Evolutionary conservation across 805 yeast genomes (phyloP).

Genomic region (Yarrowia sp.): DNA sequence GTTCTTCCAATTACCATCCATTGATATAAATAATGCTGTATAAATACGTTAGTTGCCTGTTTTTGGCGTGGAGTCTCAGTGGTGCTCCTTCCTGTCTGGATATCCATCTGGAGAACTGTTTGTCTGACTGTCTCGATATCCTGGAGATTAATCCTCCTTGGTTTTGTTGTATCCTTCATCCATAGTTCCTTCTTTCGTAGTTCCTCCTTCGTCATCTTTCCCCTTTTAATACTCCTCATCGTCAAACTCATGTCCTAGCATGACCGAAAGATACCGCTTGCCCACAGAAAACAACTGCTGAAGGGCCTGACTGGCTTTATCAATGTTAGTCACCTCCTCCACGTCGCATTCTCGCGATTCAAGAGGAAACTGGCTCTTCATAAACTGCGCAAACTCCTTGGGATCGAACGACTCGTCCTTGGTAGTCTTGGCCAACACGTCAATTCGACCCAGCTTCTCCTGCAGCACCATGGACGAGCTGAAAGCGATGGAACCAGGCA

Average conservation of each 20-base stretch:
- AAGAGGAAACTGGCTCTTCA: constrained; percentile 11
- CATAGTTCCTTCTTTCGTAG: too few species aligned
- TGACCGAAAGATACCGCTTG: neutral
- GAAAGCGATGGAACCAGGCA: constrained; percentile 9
- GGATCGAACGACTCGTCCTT: constrained; percentile 11
- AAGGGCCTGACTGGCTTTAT: constrained; percentile 6
- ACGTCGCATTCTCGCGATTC: constrained; percentile 16
- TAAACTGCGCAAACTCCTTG: neutral
- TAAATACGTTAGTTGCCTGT: constrained; percentile 19
- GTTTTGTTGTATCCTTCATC: too few species aligned
- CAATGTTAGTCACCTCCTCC: neutral
- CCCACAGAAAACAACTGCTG: constrained; percentile 16
- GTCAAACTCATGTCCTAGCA: constrained; percentile 5
- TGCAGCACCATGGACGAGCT: neutral
- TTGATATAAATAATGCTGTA: constrained; percentile 16
- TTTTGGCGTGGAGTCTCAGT: too few species aligned
- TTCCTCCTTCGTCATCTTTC: neutral
- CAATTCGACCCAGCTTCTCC: constrained; percentile 1
- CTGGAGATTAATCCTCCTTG: too few species aligned
- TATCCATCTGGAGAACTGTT: too few species aligned
- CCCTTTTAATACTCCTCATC: neutral
- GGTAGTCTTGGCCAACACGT: constrained; percentile 3
- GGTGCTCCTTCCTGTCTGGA: too few species aligned
- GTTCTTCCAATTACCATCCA: neutral
- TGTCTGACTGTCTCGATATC: too few species aligned